A percentile compares a stretch with the other conserved stretches of the same genome.
These are phyloP conservation scores for Hypoxylon sp. DNA, from an alignment of 2,329 filamentous ascomycete species.

Conservation along the genomic window DNA sequence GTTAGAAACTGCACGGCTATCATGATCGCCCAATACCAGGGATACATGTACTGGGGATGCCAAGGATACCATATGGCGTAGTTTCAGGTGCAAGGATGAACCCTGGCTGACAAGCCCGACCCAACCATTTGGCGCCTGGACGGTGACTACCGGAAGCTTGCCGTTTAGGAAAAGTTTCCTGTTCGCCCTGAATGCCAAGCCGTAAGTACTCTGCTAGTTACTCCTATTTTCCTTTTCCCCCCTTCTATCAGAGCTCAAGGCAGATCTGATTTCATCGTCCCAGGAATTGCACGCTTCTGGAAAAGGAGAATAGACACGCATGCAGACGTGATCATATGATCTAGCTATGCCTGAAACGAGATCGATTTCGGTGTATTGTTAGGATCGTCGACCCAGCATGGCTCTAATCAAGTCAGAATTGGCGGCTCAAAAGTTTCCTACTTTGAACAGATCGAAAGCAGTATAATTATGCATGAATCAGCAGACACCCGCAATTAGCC, in stretches of 20 bases:
- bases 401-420: constrained; percentile 25
- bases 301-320: constrained; percentile 38
- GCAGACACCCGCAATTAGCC: constrained; percentile 35
- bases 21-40: constrained; percentile 36
- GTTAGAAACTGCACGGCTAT: constrained; percentile 26
- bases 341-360: constrained; percentile 27
- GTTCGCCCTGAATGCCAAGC: constrained; percentile 42
- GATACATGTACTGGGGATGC: too few species aligned
- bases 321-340: constrained; percentile 46
- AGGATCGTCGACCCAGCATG: constrained; percentile 30
- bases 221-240: constrained; percentile 25
- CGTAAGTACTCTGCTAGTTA: constrained; percentile 36
- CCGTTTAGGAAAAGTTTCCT: constrained; percentile 42
- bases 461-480: constrained; percentile 37
- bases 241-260: constrained; percentile 22
- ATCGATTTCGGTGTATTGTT: constrained; percentile 33
- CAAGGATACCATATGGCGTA: constrained; percentile 33
- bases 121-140: constrained; percentile 44
- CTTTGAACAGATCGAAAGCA: constrained; percentile 29
- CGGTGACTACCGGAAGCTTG: constrained; percentile 43
- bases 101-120: constrained; percentile 33
- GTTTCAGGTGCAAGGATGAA: constrained; percentile 41
- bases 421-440: constrained; percentile 31
- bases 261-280: constrained; percentile 43
- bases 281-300: constrained; percentile 39